Evolutionary conservation across 148 eudicot genomes (phyloP).

Genomic region (Vaccinium darrowii): DNA sequence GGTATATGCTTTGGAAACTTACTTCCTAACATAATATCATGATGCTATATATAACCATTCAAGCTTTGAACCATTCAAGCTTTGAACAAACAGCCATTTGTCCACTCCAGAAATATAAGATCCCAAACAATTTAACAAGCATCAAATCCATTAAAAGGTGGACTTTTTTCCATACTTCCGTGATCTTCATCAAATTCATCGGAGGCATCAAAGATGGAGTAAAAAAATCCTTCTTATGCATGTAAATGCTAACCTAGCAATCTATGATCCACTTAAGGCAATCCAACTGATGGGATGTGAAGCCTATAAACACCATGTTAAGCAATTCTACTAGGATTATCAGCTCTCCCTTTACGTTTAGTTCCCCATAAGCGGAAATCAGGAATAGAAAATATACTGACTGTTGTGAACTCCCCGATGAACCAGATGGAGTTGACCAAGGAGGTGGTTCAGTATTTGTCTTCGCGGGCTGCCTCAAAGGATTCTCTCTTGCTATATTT

Average conservation of each 20-base stretch:
- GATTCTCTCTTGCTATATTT: conserved; percentile 56
- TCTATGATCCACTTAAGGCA: conserved; percentile 5
- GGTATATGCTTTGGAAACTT: neutral
- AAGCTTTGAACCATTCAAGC: neutral
- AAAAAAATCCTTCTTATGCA: neutral
- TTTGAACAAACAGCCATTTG: neutral
- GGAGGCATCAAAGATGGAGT: neutral
- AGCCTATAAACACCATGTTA: neutral
- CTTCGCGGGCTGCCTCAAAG: conserved; percentile 51
- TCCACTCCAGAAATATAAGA: neutral
- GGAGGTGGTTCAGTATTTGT: conserved; percentile 73
- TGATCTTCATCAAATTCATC: neutral
- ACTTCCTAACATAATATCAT: neutral
- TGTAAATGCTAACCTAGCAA: neutral
- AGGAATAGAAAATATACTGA: conserved; percentile 32
- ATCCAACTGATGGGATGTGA: neutral
- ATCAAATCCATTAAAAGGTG: neutral
- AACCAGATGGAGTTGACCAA: conserved; percentile 56
- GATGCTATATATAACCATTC: neutral
- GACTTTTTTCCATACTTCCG: neutral
- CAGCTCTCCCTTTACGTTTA: neutral
- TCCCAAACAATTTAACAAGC: neutral
- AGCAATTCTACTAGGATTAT: neutral
- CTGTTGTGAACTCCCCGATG: conserved; percentile 42
- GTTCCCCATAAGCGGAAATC: neutral